Conservation (phyloP, 2,329 filamentous ascomycete genomes). For the Bertia moriformis region DNA sequence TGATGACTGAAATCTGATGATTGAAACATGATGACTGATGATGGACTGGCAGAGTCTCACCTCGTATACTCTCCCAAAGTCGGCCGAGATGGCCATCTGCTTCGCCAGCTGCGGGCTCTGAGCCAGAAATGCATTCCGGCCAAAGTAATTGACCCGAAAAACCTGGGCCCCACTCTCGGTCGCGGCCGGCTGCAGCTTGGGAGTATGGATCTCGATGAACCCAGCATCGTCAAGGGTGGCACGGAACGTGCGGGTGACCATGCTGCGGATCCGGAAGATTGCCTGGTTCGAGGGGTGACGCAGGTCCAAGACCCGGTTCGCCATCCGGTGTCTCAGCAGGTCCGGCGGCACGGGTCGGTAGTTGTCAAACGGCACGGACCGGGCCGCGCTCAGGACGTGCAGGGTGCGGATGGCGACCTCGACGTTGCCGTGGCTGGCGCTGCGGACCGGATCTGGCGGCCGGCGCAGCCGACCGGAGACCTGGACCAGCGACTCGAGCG, state of each 20-base stretch:
- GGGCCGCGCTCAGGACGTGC: conserved; percentile 31
- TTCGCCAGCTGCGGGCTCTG: conserved; percentile 87
- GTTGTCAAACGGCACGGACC: conserved; percentile 31
- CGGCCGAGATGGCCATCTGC: conserved; percentile 80
- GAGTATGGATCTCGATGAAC: conserved; percentile 88
- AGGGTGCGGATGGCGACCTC: conserved; percentile 55
- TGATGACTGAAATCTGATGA: too few species aligned
- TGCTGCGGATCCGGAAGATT: conserved; percentile 75
- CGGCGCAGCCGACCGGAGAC: conserved; percentile 61
- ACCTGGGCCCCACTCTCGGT: conserved; percentile 86
- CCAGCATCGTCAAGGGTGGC: conserved; percentile 56
- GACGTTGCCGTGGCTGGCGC: conserved; percentile 60
- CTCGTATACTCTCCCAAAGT: conserved; percentile 81
- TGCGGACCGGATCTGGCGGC: conserved; percentile 60
- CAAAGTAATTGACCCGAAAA: conserved; percentile 86
- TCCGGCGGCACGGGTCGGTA: conserved; percentile 25
- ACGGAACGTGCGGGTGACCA: conserved; percentile 68
- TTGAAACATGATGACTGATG: too few species aligned
- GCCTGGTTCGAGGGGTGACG: conserved; percentile 75
- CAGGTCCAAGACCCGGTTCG: conserved; percentile 70
- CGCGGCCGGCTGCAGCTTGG: conserved; percentile 77
- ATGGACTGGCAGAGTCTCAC: too few species aligned
- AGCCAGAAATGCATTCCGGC: conserved; percentile 70
- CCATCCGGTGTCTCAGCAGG: conserved; percentile 35
- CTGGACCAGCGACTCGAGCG: conserved; percentile 63